Evolutionary conservation across 129 eudicot species (phyloP).

Genomic region (Solidago caesia): DNA sequence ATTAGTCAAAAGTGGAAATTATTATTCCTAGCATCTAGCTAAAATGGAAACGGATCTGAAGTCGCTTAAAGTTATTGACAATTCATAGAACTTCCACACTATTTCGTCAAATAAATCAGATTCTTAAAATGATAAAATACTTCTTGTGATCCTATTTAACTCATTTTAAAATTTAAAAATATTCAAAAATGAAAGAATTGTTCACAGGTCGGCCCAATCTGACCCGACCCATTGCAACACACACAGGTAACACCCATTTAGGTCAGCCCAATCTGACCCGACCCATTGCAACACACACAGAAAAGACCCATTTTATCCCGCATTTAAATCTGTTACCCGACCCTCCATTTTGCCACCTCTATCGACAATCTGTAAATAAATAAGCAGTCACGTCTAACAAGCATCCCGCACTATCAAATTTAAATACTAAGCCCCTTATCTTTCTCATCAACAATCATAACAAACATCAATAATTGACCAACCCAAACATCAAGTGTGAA

Average conservation of each 20-base stretch:
- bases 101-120: not conserved
- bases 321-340: not conserved
- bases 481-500: conserved; percentile 15
- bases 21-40: not conserved
- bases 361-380: not conserved
- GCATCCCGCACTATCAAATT: not conserved
- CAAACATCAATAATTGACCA: conserved; percentile 27
- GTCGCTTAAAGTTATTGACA: not conserved
- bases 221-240: not conserved
- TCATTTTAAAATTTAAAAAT: not conserved
- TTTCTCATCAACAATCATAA: conserved; percentile 9
- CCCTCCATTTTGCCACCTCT: not conserved
- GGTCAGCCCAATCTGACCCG: not conserved
- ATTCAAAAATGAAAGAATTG: too few species aligned
- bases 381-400: not conserved
- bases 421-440: not conserved
- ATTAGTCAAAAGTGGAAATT: not conserved
- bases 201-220: not conserved
- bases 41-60: not conserved
- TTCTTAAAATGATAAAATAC: not conserved
- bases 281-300: not conserved
- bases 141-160: not conserved
- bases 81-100: not conserved
- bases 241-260: not conserved
- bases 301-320: not conserved